Evolutionary conservation across 2,329 filamentous ascomycete species (phyloP).

Genomic region (Ceratocystis smalleyi): DNA sequence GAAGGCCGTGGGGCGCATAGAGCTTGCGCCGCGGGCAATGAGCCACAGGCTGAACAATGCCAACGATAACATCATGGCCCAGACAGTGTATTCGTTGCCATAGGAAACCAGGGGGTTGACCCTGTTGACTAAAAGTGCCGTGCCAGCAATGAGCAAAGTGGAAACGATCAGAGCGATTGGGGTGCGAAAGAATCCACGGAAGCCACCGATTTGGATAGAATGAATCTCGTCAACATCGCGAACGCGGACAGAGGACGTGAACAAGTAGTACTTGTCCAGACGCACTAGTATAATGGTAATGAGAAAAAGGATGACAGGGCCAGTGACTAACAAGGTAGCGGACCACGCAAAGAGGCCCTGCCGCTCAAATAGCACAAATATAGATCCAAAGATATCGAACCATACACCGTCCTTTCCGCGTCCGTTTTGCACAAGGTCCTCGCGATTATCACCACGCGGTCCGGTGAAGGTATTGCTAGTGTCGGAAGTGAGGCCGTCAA

Average conservation of each 20-base stretch:
- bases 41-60: constrained; percentile 77
- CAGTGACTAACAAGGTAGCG: constrained; percentile 63
- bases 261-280: constrained; percentile 76
- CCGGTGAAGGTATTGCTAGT: constrained; percentile 52
- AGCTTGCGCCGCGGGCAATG: constrained; percentile 61
- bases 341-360: constrained; percentile 79
- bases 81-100: constrained; percentile 60
- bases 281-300: constrained; percentile 54
- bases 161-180: constrained; percentile 59
- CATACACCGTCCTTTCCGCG: constrained; percentile 59
- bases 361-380: constrained; percentile 63
- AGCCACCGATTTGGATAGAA: constrained; percentile 51
- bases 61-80: constrained; percentile 70
- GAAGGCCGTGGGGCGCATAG: constrained; percentile 68
- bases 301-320: constrained; percentile 56
- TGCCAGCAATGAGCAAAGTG: constrained; percentile 50
- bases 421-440: constrained; percentile 50
- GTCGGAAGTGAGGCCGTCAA: constrained; percentile 53
- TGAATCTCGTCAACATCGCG: constrained; percentile 46
- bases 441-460: constrained; percentile 36
- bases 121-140: constrained; percentile 62
- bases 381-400: constrained; percentile 79
- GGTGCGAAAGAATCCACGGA: constrained; percentile 71
- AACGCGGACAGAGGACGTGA: constrained; percentile 45
- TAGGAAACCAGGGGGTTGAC: constrained; percentile 85